Evolutionary conservation across 805 yeast species (phyloP).

Genomic region (Wickerhamiella sergipiensis): DNA sequence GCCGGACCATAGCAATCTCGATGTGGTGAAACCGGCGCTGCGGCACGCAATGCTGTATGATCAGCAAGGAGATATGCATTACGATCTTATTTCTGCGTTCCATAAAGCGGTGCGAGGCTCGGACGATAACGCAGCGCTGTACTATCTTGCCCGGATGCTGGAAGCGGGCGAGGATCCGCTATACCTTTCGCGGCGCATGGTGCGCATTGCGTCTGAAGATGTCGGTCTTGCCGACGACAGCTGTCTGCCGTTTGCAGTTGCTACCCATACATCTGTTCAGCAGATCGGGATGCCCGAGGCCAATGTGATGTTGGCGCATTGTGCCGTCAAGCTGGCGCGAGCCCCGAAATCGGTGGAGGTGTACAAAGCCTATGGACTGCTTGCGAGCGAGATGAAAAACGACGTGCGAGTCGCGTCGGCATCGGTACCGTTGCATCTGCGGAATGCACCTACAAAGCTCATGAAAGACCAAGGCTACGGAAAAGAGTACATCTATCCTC

Average conservation of each 20-base stretch:
- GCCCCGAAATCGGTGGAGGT: slow-evolving; percentile 80
- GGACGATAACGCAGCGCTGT: slow-evolving; percentile 79
- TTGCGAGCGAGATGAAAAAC: slow-evolving; percentile 43
- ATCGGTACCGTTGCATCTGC: slow-evolving; percentile 52
- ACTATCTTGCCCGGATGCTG: slow-evolving; percentile 77
- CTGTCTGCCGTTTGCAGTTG: slow-evolving; percentile 73
- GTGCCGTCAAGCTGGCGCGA: slow-evolving; percentile 77
- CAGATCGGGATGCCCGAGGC: slow-evolving; percentile 93
- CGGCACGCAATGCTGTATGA: slow-evolving; percentile 56
- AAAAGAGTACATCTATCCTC: slow-evolving; percentile 78
- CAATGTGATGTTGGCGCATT: slow-evolving; percentile 76
- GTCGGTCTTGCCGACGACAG: slow-evolving; percentile 75
- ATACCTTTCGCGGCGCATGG: slow-evolving; percentile 80
- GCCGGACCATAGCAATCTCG: slow-evolving; percentile 14
- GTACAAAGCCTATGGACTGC: slow-evolving; percentile 61
- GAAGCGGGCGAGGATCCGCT: slow-evolving; percentile 89
- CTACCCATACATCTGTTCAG: slow-evolving; percentile 76
- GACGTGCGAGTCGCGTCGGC: slow-evolving; percentile 49
- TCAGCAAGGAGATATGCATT: slow-evolving; percentile 79
- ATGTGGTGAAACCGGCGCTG: slow-evolving; percentile 25
- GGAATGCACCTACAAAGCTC: slow-evolving; percentile 88
- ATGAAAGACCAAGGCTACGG: slow-evolving; percentile 86
- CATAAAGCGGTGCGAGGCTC: slow-evolving; percentile 88
- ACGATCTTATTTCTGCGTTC: slow-evolving; percentile 89
- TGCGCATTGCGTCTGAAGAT: slow-evolving; percentile 91